These are phyloP conservation scores for Digitaria exilis DNA, from an alignment of 202 grass and related monocot genomes.

Conservation along the genomic window DNA sequence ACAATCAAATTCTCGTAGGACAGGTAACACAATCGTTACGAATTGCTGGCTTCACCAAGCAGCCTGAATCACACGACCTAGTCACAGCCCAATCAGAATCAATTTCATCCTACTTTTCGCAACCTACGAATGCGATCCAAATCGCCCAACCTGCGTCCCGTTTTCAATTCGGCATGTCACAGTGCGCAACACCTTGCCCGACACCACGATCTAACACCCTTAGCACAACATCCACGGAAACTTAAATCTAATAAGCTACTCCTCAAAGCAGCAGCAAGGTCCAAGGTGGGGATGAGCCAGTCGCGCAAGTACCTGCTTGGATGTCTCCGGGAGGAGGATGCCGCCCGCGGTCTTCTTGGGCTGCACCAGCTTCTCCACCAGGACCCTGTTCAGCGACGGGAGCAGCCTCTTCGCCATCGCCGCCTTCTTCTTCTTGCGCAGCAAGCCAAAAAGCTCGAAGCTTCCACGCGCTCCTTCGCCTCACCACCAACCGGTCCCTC, in stretches of 20 bases:
- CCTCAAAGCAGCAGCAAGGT: neutral
- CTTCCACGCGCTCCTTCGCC: conserved; percentile 31
- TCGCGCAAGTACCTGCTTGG: conserved; percentile 54
- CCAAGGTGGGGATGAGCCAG: neutral
- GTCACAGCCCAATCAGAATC: neutral
- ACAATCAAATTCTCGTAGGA: too few species aligned
- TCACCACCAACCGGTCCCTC: neutral
- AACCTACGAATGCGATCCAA: neutral
- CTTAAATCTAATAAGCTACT: neutral
- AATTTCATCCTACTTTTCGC: neutral
- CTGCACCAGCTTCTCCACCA: conserved; percentile 73
- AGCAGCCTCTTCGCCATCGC: conserved; percentile 71
- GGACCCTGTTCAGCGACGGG: conserved; percentile 77
- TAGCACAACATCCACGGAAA: neutral
- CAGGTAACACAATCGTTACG: too few species aligned
- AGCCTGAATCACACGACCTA: neutral
- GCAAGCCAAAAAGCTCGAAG: conserved; percentile 10
- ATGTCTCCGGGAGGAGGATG: conserved; percentile 75
- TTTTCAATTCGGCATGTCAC: neutral
- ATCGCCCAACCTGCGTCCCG: neutral
- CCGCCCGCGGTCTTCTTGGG: conserved; percentile 75
- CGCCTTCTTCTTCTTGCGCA: conserved; percentile 32
- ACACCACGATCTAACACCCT: neutral
- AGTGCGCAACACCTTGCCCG: neutral
- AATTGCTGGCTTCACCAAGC: neutral